Conservation (phyloP, 2,329 filamentous ascomycete species). For the Aspergillus niger region DNA sequence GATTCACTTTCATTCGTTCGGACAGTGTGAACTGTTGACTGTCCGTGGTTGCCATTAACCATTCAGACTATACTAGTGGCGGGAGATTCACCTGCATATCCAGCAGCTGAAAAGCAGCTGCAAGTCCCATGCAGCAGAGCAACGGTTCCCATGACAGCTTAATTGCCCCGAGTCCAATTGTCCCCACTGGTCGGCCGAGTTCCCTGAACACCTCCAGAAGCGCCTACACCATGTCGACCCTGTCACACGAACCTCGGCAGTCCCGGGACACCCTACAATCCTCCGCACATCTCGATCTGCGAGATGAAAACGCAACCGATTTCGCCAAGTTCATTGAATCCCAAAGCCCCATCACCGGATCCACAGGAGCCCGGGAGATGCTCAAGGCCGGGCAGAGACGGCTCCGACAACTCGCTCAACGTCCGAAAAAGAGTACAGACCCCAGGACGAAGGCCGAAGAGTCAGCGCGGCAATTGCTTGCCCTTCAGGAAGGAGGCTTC, state of each 20-base stretch:
- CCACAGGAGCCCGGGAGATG: slow-evolving; percentile 31
- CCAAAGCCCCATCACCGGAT: slow-evolving; percentile 23
- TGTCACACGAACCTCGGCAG: slow-evolving; percentile 18
- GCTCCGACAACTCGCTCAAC: slow-evolving; percentile 37
- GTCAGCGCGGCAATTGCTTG: slow-evolving; percentile 29
- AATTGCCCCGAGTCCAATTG: slow-evolving; percentile 38
- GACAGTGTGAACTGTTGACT: no score
- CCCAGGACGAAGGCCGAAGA: slow-evolving; percentile 30
- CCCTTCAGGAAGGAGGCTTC: slow-evolving; percentile 36
- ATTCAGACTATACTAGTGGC: slow-evolving; percentile 1
- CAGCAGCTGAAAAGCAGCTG: slow-evolving; percentile 21
- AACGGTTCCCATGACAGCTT: slow-evolving; percentile 28
- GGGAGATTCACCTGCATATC: slow-evolving; percentile 22
- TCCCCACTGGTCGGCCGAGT: slow-evolving; percentile 37
- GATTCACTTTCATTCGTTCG: background rate
- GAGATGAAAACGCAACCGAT: slow-evolving; percentile 38
- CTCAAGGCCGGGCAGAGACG: slow-evolving; percentile 38
- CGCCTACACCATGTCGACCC: slow-evolving; percentile 27
- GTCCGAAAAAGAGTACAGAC: slow-evolving; percentile 31
- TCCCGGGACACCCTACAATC: slow-evolving; percentile 16
- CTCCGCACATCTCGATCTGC: slow-evolving; percentile 18
- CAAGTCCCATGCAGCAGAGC: slow-evolving; percentile 33
- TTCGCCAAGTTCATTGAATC: slow-evolving; percentile 41
- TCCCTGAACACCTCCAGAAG: slow-evolving; percentile 27
- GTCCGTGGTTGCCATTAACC: slow-evolving; percentile 10